A percentile compares a stretch with the other conserved stretches of the same genome.
Conservation (phyloP, 177 flowering plant species). For the Tripterygium wilfordii region DNA sequence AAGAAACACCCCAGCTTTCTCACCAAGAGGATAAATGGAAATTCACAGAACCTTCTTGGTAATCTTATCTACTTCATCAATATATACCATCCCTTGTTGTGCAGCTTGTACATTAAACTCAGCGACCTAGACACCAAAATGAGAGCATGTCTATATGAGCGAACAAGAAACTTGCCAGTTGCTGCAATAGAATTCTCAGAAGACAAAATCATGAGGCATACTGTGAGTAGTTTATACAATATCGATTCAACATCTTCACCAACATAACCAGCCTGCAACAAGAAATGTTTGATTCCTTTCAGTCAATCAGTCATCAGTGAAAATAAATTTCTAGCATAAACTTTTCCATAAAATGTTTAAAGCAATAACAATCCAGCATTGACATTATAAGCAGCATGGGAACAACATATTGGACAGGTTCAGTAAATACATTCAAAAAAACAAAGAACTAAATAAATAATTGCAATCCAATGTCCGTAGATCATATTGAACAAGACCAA, state of each 20-base stretch:
- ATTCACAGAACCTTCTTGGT: conserved; percentile 76
- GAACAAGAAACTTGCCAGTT: not conserved
- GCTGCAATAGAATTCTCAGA: not conserved
- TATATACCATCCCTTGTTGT: conserved; percentile 97
- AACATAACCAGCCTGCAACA: conserved; percentile 96
- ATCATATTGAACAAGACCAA: too few species aligned
- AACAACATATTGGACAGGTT: too few species aligned
- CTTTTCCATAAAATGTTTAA: too few species aligned
- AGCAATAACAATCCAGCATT: too few species aligned
- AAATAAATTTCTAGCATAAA: not conserved
- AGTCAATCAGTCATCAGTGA: not conserved
- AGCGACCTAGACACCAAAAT: conserved; percentile 57
- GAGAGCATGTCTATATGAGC: conserved; percentile 5
- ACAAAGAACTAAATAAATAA: too few species aligned
- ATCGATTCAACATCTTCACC: conserved; percentile 99
- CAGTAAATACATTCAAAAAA: too few species aligned
- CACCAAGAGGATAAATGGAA: conserved; percentile 1
- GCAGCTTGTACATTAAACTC: conserved; percentile 98
- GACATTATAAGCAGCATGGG: too few species aligned
- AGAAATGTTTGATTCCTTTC: not conserved
- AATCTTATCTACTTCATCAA: conserved; percentile 99
- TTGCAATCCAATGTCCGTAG: too few species aligned
- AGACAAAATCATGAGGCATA: conserved; percentile 17
- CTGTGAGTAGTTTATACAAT: conserved; percentile 84
- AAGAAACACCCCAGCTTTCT: not conserved